A percentile compares a stretch with the other conserved stretches of the same genome.
These are phyloP conservation scores for Sporothrix phasma DNA, from an alignment of 2,329 filamentous ascomycete species.

Conservation along the genomic window DNA sequence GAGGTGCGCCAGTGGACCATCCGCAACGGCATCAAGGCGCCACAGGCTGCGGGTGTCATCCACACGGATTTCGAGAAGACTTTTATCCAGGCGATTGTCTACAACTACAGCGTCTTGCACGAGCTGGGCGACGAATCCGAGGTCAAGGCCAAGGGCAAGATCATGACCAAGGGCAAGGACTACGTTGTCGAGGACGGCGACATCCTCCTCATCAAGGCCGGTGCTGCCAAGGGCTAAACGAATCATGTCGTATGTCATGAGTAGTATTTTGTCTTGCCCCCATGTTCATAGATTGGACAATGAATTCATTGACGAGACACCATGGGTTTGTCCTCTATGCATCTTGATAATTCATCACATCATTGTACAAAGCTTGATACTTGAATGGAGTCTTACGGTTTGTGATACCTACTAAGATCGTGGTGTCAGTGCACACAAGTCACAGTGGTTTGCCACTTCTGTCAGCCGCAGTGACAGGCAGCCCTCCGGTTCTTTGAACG, in stretches of 20 bases:
- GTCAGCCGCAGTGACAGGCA: background rate
- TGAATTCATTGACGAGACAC: background rate
- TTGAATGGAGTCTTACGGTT: no score
- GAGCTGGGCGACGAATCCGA: conserved; percentile 81
- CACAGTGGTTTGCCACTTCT: background rate
- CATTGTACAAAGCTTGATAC: background rate
- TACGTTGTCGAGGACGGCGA: conserved; percentile 82
- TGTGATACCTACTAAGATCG: no score
- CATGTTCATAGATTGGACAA: background rate
- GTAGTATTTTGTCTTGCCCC: background rate
- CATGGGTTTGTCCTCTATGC: background rate
- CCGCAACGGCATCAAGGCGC: conserved; percentile 91
- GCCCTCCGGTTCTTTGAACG: background rate
- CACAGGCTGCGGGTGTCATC: conserved; percentile 93
- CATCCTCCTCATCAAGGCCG: conserved; percentile 79
- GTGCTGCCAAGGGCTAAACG: conserved; percentile 61
- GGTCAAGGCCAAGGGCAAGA: conserved; percentile 83
- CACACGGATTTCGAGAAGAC: conserved; percentile 99
- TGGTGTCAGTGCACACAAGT: no score
- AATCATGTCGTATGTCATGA: background rate
- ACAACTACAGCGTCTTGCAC: conserved; percentile 73
- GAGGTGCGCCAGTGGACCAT: conserved; percentile 99
- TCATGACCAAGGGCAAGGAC: conserved; percentile 98
- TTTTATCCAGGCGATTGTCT: conserved; percentile 92
- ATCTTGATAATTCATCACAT: background rate